These are phyloP conservation scores for Cladosporium sp. DNA, from an alignment of 2,329 filamentous ascomycete genomes.

Conservation along the genomic window DNA sequence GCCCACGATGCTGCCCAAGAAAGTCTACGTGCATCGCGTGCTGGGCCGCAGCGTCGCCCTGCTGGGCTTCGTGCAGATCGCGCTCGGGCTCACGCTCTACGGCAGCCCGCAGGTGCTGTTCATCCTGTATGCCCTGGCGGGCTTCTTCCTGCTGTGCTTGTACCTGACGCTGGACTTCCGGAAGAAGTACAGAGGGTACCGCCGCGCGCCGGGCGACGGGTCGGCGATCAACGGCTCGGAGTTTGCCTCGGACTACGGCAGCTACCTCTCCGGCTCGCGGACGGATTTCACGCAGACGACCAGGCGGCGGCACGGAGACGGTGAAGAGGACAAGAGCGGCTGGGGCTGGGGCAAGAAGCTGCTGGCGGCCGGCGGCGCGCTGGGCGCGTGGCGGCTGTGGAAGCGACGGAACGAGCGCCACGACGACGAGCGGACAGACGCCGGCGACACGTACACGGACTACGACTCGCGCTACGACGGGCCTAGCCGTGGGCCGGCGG, in stretches of 20 bases:
- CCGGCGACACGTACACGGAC: conserved; percentile 9
- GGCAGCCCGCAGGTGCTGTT: conserved; percentile 82
- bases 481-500: conserved; percentile 4
- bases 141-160: conserved; percentile 61
- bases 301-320: conserved; percentile 21
- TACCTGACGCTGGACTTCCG: conserved; percentile 79
- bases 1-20: conserved; percentile 50
- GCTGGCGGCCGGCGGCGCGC: conserved; percentile 49
- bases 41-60: conserved; percentile 70
- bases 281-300: conserved; percentile 51
- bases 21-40: conserved; percentile 70
- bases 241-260: conserved; percentile 25
- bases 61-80: conserved; percentile 78
- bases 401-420: conserved; percentile 33
- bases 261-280: conserved; percentile 44
- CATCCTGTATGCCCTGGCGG: conserved; percentile 76
- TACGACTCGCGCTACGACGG: conserved; percentile 10
- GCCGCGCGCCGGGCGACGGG: conserved; percentile 12
- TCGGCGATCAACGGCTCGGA: conserved; percentile 15
- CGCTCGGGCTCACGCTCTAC: conserved; percentile 83
- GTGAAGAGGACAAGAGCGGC: conserved; percentile 18
- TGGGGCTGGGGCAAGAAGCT: conserved; percentile 38
- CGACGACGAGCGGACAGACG: conserved; percentile 3
- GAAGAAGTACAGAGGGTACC: conserved; percentile 33
- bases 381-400: conserved; percentile 53